A percentile compares a stretch with the other conserved stretches of the same genome.
Conservation (phyloP, 768 basidiomycete species). For the Tephrocybe sp. region DNA sequence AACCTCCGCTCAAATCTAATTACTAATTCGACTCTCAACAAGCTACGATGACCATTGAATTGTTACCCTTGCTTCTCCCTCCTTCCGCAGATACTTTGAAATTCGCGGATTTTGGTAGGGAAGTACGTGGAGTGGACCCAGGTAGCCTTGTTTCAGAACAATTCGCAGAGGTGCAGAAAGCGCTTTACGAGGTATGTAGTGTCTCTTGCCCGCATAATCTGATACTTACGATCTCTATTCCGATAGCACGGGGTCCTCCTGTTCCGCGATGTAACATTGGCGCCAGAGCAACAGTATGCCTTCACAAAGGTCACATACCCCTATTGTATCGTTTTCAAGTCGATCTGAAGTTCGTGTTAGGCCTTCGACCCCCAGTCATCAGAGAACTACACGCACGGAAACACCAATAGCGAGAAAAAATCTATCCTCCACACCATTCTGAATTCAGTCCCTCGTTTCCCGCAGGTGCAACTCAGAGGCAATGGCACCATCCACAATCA, state of each 20-base stretch:
- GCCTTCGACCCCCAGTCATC: slow-evolving; percentile 63
- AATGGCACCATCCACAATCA: slow-evolving; percentile 80
- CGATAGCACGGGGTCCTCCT: slow-evolving; percentile 67
- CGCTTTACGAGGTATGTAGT: slow-evolving; percentile 70
- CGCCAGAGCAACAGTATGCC: slow-evolving; percentile 82
- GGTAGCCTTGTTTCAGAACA: slow-evolving; percentile 57
- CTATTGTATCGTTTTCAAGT: neutral
- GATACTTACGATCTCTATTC: neutral
- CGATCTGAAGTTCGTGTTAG: slow-evolving; percentile 31
- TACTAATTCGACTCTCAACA: neutral
- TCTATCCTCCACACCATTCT: slow-evolving; percentile 88
- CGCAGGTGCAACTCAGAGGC: slow-evolving; percentile 90
- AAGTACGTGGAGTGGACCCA: slow-evolving; percentile 75
- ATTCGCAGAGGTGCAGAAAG: slow-evolving; percentile 65
- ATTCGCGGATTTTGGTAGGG: slow-evolving; percentile 72
- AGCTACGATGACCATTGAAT: slow-evolving; percentile 62
- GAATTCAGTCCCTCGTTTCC: slow-evolving; percentile 85
- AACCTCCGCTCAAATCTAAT: neutral
- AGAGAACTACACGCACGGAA: slow-evolving; percentile 80
- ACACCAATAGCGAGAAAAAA: slow-evolving; percentile 80
- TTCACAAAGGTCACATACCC: slow-evolving; percentile 67
- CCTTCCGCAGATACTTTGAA: slow-evolving; percentile 64
- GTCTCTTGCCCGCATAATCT: neutral
- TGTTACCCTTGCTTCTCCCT: slow-evolving; percentile 67
- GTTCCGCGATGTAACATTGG: slow-evolving; percentile 68